These are phyloP conservation scores for Polyporus arcularius DNA, from an alignment of 768 basidiomycete species.

Conservation along the genomic window DNA sequence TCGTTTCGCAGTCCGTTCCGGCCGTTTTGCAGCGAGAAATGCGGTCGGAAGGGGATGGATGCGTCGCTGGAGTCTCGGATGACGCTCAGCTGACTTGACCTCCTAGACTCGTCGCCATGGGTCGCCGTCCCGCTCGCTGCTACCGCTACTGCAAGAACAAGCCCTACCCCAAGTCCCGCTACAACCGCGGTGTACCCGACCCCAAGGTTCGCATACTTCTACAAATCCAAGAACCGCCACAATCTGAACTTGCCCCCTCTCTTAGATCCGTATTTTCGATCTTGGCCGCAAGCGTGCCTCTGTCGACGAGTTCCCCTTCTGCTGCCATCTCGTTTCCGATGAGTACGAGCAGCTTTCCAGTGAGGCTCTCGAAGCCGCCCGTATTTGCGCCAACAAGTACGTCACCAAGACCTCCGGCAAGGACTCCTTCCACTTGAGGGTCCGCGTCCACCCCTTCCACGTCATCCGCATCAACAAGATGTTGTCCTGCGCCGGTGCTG, in stretches of 20 bases:
- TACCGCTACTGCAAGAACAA: slow-evolving; percentile 99
- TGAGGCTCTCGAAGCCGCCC: slow-evolving; percentile 96
- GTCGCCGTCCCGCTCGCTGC: slow-evolving; percentile 97
- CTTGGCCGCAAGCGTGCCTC: slow-evolving; percentile 93
- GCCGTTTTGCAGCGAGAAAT: slow-evolving; percentile 6
- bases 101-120: slow-evolving; percentile 56
- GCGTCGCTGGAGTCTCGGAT: slow-evolving; percentile 17
- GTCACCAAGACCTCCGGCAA: slow-evolving; percentile 97
- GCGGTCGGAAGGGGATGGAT: slow-evolving; percentile 25
- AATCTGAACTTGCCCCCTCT: background rate
- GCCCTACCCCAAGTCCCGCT: slow-evolving; percentile 93
- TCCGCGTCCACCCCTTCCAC: slow-evolving; percentile 98
- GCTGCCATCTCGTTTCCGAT: slow-evolving; percentile 93
- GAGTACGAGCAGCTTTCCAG: slow-evolving; percentile 97
- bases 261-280: slow-evolving; percentile 94
- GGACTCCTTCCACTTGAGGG: slow-evolving; percentile 97
- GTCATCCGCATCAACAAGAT: slow-evolving; percentile 99
- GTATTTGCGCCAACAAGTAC: slow-evolving; percentile 99
- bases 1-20: slow-evolving; percentile 8
- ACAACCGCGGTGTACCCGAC: slow-evolving; percentile 99
- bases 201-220: slow-evolving; percentile 62
- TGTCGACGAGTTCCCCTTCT: slow-evolving; percentile 98
- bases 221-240: background rate
- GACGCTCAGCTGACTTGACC: slow-evolving; percentile 20
- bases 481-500: slow-evolving; percentile 98